Base-by-base conservation (phyloP, 768 basidiomycete species). In the Boletellus ananas region DNA sequence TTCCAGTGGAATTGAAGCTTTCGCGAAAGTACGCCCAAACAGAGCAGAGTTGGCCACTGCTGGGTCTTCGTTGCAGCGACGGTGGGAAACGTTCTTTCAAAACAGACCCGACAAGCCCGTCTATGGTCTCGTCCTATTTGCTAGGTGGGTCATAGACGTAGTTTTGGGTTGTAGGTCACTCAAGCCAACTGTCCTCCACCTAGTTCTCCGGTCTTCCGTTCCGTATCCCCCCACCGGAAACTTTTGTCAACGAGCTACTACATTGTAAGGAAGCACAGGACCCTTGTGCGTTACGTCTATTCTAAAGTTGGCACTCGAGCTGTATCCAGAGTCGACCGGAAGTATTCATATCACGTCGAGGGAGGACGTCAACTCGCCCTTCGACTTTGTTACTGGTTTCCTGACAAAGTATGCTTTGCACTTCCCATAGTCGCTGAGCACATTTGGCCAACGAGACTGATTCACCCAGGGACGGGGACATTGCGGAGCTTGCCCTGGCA, bases 291-390 rank as follows among this genome's bases (percentile, higher is more conserved):
- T 11, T n/a, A 40, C 10, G 20, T n/a, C 6, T 27, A 7, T 25
- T 39, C 47, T 58, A 34, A 38, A 3, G 21, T 27, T 47, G 18
- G 9, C 16, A 23, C 21, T 14, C 11, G 6, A 64, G 63, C 16
- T 61, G 45, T 79, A 83, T 55, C 79, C 79, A 4, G 64, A 61
- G 10, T 74, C 78, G 1, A 45, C 51, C 9, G 80, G 80, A 2
- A 65, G 67, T 45, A 70, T 78, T 9, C 79, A 81, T 58, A 78
- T 80, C 48, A 61, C 47, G 6, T 68, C 72, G 8, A 74, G 68
- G 3, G 51, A 68, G 6, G 69, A 79, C 49, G 64, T 71, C 10
- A 69, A 74, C 47, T 72, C 71, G 2, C 63, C 70, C 7, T 60
- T 72, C 13, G 68, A 67, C 42, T 79, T 80, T 54, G 72, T 77